phyloP scores from a whole-genome alignment of 2,329 filamentous ascomycete genomes.

The Pyricularia sp. region DNA sequence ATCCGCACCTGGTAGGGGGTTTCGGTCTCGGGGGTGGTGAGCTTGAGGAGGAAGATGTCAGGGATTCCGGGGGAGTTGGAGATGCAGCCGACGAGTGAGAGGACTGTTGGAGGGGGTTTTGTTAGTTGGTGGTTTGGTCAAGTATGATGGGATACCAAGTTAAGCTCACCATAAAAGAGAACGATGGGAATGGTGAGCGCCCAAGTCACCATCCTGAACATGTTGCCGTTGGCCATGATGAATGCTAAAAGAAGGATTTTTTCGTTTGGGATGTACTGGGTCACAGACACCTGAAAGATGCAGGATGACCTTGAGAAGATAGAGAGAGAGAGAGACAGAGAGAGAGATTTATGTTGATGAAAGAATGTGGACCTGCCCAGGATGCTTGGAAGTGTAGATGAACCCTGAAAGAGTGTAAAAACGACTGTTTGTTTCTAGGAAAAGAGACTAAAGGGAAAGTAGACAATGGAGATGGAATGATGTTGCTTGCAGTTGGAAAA shows the following conservation, averaged over 20 bases:
- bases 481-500: background rate
- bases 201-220: slow-evolving; percentile 1
- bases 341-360: background rate
- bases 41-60: slow-evolving; percentile 12
- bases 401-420: background rate
- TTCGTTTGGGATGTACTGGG: background rate
- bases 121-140: background rate
- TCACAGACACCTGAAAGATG: background rate
- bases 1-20: slow-evolving; percentile 11
- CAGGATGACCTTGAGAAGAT: too few species aligned
- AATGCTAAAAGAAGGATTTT: background rate
- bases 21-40: slow-evolving; percentile 9
- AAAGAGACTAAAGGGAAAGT: background rate
- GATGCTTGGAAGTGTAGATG: background rate
- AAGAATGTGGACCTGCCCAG: slow-evolving; percentile 4
- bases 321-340: too few species aligned
- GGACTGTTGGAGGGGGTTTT: slow-evolving; percentile 5
- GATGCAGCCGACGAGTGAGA: slow-evolving; percentile 13
- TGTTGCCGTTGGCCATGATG: background rate
- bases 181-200: slow-evolving; percentile 3
- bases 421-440: background rate
- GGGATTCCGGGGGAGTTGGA: slow-evolving; percentile 14
- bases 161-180: slow-evolving; percentile 3
- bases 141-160: too few species aligned
- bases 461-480: background rate